phyloP scores from a whole-genome alignment of 1,139 yeast genomes.

The Yamadazyma blattariae region DNA sequence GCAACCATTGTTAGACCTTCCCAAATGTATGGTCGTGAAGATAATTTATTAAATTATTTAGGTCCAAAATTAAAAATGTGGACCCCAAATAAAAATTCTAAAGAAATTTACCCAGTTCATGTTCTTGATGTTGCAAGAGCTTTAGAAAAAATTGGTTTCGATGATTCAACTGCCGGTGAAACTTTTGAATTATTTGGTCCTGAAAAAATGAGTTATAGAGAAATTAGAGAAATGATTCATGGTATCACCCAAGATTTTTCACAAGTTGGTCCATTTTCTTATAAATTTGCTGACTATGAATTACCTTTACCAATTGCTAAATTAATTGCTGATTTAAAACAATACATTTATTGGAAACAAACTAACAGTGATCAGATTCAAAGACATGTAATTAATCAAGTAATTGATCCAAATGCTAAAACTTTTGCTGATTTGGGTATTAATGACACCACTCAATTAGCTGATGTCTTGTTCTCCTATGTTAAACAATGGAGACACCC shows the following conservation, averaged over 20 bases:
- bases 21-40: conserved; percentile 77
- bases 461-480: conserved; percentile 66
- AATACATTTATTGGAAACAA: conserved; percentile 64
- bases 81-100: conserved; percentile 64
- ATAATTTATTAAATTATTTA: conserved; percentile 65
- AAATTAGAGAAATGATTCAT: conserved; percentile 69
- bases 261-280: conserved; percentile 51
- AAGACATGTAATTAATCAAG: conserved; percentile 71
- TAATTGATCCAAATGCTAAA: conserved; percentile 56
- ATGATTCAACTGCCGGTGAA: conserved; percentile 77
- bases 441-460: conserved; percentile 59
- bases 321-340: conserved; percentile 46
- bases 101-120: conserved; percentile 70
- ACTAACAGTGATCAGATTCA: conserved; percentile 74
- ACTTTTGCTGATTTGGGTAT: conserved; percentile 76
- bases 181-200: conserved; percentile 77
- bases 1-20: conserved; percentile 86
- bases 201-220: conserved; percentile 59
- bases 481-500: conserved; percentile 57
- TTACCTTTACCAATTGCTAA: conserved; percentile 42
- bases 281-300: conserved; percentile 29
- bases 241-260: conserved; percentile 59
- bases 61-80: conserved; percentile 56
- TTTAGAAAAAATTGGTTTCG: conserved; percentile 74
- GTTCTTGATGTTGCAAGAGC: conserved; percentile 79